Evolutionary conservation across 805 yeast genomes (phyloP).

Genomic region (Schwanniomyces sp.): DNA sequence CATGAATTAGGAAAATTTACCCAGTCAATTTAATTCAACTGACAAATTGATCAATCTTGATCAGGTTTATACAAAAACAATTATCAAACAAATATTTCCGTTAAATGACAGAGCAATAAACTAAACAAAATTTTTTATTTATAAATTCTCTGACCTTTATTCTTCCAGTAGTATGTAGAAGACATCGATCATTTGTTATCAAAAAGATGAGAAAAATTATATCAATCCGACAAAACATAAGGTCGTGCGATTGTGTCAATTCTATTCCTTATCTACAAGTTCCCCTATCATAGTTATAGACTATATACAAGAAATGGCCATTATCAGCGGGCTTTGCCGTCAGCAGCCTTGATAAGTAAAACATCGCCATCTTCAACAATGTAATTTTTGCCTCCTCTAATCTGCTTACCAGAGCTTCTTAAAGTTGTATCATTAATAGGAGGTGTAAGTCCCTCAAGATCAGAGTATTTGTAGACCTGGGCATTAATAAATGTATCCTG

Average conservation of each 20-base stretch:
- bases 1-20: constrained; percentile 1
- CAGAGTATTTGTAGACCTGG: constrained; percentile 67
- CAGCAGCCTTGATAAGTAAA: constrained; percentile 68
- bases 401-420: constrained; percentile 58
- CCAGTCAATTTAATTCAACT: not conserved
- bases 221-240: not conserved
- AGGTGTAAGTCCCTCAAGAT: constrained; percentile 41
- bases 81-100: not conserved
- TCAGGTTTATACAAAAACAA: not conserved
- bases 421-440: constrained; percentile 52
- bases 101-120: not conserved
- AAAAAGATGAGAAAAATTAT: not conserved
- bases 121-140: not conserved
- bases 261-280: not conserved
- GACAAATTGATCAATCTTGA: not conserved
- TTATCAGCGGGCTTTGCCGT: constrained; percentile 44
- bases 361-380: constrained; percentile 84
- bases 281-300: not conserved
- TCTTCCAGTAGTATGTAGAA: not conserved
- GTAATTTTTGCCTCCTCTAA: constrained; percentile 75
- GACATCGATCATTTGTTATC: not conserved
- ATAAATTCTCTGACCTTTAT: not conserved
- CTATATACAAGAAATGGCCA: not conserved
- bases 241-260: not conserved
- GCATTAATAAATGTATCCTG: constrained; percentile 81